phyloP scores from a whole-genome alignment of 2,329 filamentous ascomycete species.

The Hyphodiscus sp. region DNA sequence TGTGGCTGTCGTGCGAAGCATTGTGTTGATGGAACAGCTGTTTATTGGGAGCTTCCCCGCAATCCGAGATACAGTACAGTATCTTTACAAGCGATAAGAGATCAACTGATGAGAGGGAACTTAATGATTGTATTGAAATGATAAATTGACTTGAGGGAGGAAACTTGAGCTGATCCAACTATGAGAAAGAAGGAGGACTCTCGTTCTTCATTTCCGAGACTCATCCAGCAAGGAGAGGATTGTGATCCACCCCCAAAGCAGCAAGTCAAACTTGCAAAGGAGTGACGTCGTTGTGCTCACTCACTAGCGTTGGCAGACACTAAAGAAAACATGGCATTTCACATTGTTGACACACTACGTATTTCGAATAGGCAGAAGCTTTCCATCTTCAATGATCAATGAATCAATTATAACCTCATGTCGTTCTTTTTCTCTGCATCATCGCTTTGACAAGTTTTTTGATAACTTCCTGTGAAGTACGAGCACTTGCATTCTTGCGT shows the following conservation, averaged over 20 bases:
- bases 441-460: neutral
- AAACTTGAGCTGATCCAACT: neutral
- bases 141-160: neutral
- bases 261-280: constrained; percentile 2
- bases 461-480: no score
- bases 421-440: neutral
- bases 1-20: constrained; percentile 27
- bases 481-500: no score
- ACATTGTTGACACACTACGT: neutral
- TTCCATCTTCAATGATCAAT: neutral
- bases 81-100: neutral
- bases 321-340: neutral
- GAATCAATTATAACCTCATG: neutral
- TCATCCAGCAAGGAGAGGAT: neutral
- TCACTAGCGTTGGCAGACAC: neutral
- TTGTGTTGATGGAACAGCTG: constrained; percentile 15
- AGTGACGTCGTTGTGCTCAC: constrained; percentile 5
- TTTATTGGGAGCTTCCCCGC: constrained; percentile 18
- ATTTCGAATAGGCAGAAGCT: constrained; percentile 3
- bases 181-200: neutral
- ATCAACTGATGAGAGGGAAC: neutral
- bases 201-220: neutral
- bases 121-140: neutral
- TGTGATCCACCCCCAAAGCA: neutral
- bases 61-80: no score